phyloP scores from a whole-genome alignment of 176 grass and related monocot genomes.

The Microstegium vimineum region DNA sequence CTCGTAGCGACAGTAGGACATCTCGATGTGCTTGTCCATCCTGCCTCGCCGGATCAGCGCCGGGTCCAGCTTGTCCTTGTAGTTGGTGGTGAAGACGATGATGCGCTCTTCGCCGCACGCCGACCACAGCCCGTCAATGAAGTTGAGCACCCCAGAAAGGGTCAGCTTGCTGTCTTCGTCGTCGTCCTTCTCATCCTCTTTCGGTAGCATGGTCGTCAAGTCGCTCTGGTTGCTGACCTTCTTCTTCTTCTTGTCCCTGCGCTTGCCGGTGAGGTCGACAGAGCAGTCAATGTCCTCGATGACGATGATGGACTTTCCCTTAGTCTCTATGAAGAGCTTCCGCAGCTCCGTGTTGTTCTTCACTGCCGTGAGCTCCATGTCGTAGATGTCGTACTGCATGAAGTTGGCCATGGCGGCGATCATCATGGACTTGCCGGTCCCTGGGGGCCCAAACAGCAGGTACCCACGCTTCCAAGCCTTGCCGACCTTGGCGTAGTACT shows the following conservation, averaged over 20 bases:
- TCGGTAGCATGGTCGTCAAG: too few relatives aligned
- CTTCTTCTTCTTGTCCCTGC: neutral
- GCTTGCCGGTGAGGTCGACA: conserved; percentile 45
- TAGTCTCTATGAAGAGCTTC: neutral
- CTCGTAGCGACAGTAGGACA: conserved; percentile 59
- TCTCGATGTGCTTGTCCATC: conserved; percentile 76
- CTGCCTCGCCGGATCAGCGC: conserved; percentile 52
- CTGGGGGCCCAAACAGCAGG: neutral
- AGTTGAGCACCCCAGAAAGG: too few relatives aligned
- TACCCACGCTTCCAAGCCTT: too few relatives aligned
- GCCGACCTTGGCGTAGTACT: too few relatives aligned
- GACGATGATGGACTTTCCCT: conserved; percentile 69
- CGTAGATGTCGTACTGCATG: conserved; percentile 34
- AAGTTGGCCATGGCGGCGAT: conserved; percentile 37
- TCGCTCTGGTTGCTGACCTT: too few relatives aligned
- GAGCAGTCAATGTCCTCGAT: conserved; percentile 94
- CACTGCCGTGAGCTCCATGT: conserved; percentile 29
- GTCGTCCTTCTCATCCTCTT: too few relatives aligned
- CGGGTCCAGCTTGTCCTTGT: conserved; percentile 25
- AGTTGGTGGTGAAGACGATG: too few relatives aligned
- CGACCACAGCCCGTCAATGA: too few relatives aligned
- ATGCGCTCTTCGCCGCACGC: too few relatives aligned
- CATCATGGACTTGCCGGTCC: conserved; percentile 43
- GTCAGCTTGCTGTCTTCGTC: too few relatives aligned
- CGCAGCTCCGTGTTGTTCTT: neutral